Base-by-base conservation (phyloP, 495 filamentous ascomycete genomes). In the Cercophora scortea region DNA sequence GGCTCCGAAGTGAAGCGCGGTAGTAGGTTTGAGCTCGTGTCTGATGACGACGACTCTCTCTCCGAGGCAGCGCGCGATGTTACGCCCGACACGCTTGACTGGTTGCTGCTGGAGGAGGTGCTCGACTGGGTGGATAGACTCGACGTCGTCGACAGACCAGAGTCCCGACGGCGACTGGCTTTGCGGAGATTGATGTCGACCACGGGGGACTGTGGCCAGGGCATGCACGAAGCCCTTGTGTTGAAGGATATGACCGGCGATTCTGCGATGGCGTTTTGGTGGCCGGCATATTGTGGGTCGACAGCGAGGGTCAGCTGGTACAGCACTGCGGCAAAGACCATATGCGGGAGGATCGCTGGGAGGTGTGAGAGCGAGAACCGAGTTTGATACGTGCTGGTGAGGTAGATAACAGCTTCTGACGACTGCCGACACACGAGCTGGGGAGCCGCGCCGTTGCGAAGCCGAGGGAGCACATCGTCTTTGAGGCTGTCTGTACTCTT, bases 371-470 rank as follows among this genome's bases (percentile, higher is more conserved):
- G 42, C 2, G 55, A 63, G 36, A 54, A 55, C 1, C 54, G 55
- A 7, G 58, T 52, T 44, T 63, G 61, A 38, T 65, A 65, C 6
- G 49, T 59, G 55, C 53, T 52, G 12, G 57, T 59, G 35, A 65
- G 51, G 17, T 49, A 54, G 25, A 65, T 63, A 46, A 65, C 54
- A 47, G 60, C 56, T 19, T 61, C 61, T 3, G 62, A 63, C 2
- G 62, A 57, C 43, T 59, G 40, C 36, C 42, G 58, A 46, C 61
- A 65, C 0, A 65, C 32, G 0, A 41, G 8, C 1, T 39, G 15
- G 13, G 62, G 58, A 0, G 53, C 61, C 12, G 42, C 41, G 6
- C 38, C 49, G 35, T 56, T 13, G 0, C 39, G 59, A 25, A 65
- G 36, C 32, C 43, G 52, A n/a, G 51, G 56, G 0, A 47, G 25